phyloP scores from a whole-genome alignment of 495 filamentous ascomycete species.

The Jackrogersella minutella region DNA sequence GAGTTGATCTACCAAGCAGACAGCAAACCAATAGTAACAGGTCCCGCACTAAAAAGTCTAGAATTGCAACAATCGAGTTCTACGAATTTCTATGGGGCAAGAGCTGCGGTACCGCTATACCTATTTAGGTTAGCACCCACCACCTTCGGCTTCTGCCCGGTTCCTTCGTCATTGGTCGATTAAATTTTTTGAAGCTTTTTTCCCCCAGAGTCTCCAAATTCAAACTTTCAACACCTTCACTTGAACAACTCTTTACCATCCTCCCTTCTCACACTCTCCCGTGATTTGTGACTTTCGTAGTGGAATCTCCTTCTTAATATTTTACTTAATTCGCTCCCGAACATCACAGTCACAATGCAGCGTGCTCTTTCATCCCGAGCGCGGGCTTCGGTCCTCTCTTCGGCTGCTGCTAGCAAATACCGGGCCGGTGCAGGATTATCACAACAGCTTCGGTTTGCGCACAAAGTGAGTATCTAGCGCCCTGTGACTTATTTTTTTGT shows the following conservation, averaged over 20 bases:
- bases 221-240: constrained; percentile 24
- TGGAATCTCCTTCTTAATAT: constrained; percentile 39
- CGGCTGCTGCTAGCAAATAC: constrained; percentile 62
- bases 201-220: constrained; percentile 34
- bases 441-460: constrained; percentile 89
- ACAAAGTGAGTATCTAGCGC: constrained; percentile 77
- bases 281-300: constrained; percentile 26
- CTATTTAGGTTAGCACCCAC: constrained; percentile 28
- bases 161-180: constrained; percentile 38
- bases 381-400: constrained; percentile 73
- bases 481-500: too few relatives aligned
- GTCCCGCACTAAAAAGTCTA: too few relatives aligned
- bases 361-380: constrained; percentile 72
- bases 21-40: too few relatives aligned
- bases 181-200: constrained; percentile 49
- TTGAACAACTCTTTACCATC: constrained; percentile 11
- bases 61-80: constrained; percentile 40
- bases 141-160: constrained; percentile 37
- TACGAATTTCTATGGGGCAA: constrained; percentile 42
- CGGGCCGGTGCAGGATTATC: constrained; percentile 61
- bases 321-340: constrained; percentile 39
- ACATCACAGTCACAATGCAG: constrained; percentile 66
- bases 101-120: constrained; percentile 20
- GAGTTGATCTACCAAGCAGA: too few relatives aligned
- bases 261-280: constrained; percentile 12